These are phyloP conservation scores for Calycina herbarum DNA, from an alignment of 2,329 filamentous ascomycete genomes.

Conservation along the genomic window DNA sequence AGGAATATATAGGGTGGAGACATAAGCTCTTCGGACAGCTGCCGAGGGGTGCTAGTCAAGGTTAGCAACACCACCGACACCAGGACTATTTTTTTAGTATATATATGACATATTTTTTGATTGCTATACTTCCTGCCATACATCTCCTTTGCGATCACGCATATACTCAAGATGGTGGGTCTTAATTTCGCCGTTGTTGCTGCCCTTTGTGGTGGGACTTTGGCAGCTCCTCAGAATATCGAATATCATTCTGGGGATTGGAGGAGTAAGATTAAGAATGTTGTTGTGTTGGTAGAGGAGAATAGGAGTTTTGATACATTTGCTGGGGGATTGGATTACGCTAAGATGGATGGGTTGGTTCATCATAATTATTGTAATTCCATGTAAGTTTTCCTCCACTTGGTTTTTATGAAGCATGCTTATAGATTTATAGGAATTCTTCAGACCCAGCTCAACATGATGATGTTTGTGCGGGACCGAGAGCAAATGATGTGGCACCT, in stretches of 20 bases:
- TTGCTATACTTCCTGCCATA: background rate
- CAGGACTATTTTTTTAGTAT: no score
- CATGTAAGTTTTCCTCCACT: constrained; percentile 31
- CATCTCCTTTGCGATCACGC: background rate
- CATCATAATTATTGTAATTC: constrained; percentile 44
- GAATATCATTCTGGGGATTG: constrained; percentile 23
- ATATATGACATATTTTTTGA: no score
- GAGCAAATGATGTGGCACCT: constrained; percentile 41
- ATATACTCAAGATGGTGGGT: constrained; percentile 17
- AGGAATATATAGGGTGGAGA: background rate
- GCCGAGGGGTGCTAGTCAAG: no score
- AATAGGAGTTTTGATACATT: constrained; percentile 44
- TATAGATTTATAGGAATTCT: constrained; percentile 26
- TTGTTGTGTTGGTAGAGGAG: constrained; percentile 48
- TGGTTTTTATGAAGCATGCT: background rate
- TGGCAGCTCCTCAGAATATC: constrained; percentile 23
- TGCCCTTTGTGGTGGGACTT: constrained; percentile 25
- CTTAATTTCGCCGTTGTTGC: constrained; percentile 15
- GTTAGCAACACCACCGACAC: no score
- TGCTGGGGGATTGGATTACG: constrained; percentile 42
- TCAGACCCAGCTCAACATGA: constrained; percentile 31
- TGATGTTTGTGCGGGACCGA: constrained; percentile 41
- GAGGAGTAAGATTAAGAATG: constrained; percentile 47
- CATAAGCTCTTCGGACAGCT: no score
- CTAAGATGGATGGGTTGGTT: constrained; percentile 40